Conservation (phyloP, 2,329 filamentous ascomycete genomes). For the Dactylellina sp. region DNA sequence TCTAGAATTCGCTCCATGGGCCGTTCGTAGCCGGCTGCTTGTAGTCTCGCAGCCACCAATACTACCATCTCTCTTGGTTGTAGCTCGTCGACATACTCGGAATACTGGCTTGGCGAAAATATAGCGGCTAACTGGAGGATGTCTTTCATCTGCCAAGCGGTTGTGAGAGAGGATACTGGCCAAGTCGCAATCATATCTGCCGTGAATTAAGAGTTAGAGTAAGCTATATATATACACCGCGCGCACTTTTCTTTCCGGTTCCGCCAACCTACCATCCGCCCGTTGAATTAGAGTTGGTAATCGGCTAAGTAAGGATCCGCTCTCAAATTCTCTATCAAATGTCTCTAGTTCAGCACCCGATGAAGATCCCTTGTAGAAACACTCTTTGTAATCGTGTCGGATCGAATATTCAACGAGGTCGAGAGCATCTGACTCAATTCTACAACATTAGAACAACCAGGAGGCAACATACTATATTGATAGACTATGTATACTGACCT, state of each 20-base stretch:
- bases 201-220: not conserved
- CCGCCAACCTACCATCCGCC: conserved; percentile 45
- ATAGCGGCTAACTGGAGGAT: conserved; percentile 46
- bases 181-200: conserved; percentile 54
- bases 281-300: conserved; percentile 47
- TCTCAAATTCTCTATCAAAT: conserved; percentile 52
- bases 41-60: conserved; percentile 42
- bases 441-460: not conserved
- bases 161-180: conserved; percentile 35
- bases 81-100: conserved; percentile 37
- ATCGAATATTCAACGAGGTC: conserved; percentile 52
- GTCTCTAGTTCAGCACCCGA: conserved; percentile 49
- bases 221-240: too few relatives aligned
- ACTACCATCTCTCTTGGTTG: conserved; percentile 50
- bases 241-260: too few relatives aligned
- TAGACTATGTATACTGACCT: conserved; percentile 33
- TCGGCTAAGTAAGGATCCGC: conserved; percentile 42
- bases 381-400: conserved; percentile 51
- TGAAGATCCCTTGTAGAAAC: conserved; percentile 49
- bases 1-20: conserved; percentile 28
- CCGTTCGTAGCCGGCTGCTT: conserved; percentile 35
- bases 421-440: conserved; percentile 27
- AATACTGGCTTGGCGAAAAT: conserved; percentile 41
- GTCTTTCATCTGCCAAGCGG: conserved; percentile 53
- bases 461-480: not conserved